Evolutionary conservation across 306 rosid genomes (phyloP), one percentile per base, ranked within the genome.

Genomic region (Rosa persica): DNA sequence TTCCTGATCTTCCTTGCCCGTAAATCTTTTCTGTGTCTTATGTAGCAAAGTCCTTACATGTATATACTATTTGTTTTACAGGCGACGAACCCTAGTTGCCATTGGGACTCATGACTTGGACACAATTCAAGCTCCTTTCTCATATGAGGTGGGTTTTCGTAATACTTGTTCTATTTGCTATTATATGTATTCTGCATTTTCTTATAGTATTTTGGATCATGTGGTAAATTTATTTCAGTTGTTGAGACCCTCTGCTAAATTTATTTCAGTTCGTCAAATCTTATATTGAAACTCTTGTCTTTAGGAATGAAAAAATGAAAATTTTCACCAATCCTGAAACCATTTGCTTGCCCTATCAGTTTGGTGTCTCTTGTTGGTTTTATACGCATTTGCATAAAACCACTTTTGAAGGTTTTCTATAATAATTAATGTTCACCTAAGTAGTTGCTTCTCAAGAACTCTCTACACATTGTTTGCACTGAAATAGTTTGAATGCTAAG

Each of bases 31-130:
- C 10, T 17, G 11, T 38, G 46, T 66, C 44, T 30, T 16, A 13
- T 19, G 8, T 65, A 36, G 12, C 70, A 40, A 70, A 64, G n/a
- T 80, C 69, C 74, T 78, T 49, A 62, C 34, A n/a, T 58, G 64
- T 52, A 12, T 49, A 47, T 12, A 30, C 42, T 34, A 9, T 68
- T 67, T 77, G 9, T 70, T 80, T 67, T 79, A 27, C 16, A 94
- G 98, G 85, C 88, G 93, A 82, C 89, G 98, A 89, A 91, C 98
- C 25, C 91, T 95, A 12, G 98, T 92, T 80, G 98, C 98, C 65
- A 95, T 95, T 75, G 98, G 98, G 67, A 95, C 98, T 74, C 98
- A 95, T 81, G 98, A 95, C 83, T 84, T 95, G 86, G 98, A 95
- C 76, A 91, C 81, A 67, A 80, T 95, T 80, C 85, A 88, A 80